Conservation (phyloP, 1,139 yeast genomes). For the Yueomyces sp. region DNA sequence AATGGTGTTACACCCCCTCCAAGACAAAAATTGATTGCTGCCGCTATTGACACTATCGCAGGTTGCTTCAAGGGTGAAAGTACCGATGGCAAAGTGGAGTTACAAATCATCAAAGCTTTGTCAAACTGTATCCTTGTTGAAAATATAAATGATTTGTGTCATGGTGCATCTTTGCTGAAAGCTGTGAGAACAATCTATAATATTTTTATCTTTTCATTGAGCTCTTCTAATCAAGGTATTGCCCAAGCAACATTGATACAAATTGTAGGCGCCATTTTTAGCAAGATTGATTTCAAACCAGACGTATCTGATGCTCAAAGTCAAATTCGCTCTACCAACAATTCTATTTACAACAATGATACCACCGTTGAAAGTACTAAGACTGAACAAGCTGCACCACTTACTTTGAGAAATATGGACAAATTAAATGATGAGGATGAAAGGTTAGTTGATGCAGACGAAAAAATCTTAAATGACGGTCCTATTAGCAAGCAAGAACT, state of each 20-base stretch:
- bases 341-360: not conserved
- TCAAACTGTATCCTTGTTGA: conserved; percentile 77
- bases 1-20: conserved; percentile 39
- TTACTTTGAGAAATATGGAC: conserved; percentile 50
- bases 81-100: conserved; percentile 76
- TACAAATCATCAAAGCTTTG: conserved; percentile 85
- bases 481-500: conserved; percentile 35
- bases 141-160: conserved; percentile 55
- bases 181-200: conserved; percentile 91
- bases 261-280: conserved; percentile 75
- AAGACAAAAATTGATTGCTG: conserved; percentile 55
- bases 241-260: conserved; percentile 95
- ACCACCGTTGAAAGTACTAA: not conserved
- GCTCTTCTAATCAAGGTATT: conserved; percentile 75
- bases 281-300: conserved; percentile 37
- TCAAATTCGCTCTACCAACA: not conserved
- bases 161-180: conserved; percentile 77
- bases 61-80: conserved; percentile 86
- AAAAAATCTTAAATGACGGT: conserved; percentile 14
- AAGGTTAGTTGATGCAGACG: conserved; percentile 38
- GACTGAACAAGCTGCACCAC: conserved; percentile 16
- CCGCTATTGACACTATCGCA: conserved; percentile 74
- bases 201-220: conserved; percentile 73
- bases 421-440: conserved; percentile 44
- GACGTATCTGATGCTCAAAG: conserved; percentile 1